Conservation (phyloP, 2,329 filamentous ascomycete species). For the Clarireedia homoeocarpa region DNA sequence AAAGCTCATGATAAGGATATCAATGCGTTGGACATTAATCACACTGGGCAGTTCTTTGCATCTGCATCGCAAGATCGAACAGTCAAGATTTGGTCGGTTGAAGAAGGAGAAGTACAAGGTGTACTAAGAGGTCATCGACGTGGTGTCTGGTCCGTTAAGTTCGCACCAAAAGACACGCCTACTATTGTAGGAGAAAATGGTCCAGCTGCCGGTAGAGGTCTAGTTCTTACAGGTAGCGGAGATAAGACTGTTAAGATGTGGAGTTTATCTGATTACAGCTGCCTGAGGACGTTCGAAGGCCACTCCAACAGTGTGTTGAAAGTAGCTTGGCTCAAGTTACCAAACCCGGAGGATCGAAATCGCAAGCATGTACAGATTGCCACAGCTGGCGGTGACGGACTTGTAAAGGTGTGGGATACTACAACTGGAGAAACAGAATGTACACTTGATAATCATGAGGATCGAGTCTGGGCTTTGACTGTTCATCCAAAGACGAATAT, state of each 20-base stretch:
- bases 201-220: constrained; percentile 66
- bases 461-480: constrained; percentile 86
- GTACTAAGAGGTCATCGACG: constrained; percentile 87
- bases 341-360: constrained; percentile 38
- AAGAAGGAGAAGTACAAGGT: constrained; percentile 84
- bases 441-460: constrained; percentile 93
- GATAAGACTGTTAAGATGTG: constrained; percentile 96
- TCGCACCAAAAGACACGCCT: constrained; percentile 73
- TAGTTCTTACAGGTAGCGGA: constrained; percentile 83
- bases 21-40: constrained; percentile 82
- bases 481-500: constrained; percentile 61
- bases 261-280: constrained; percentile 87
- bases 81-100: constrained; percentile 91
- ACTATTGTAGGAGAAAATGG: constrained; percentile 64
- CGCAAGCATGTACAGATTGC: constrained; percentile 65
- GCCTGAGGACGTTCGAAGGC: constrained; percentile 88
- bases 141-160: constrained; percentile 92
- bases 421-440: constrained; percentile 76
- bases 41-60: constrained; percentile 71
- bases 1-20: constrained; percentile 99
- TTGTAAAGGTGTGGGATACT: constrained; percentile 95
- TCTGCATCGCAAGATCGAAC: constrained; percentile 95
- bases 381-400: constrained; percentile 84
- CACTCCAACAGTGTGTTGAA: constrained; percentile 95
- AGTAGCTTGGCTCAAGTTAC: constrained; percentile 71